phyloP scores from a whole-genome alignment of 192 early-diverging fungal species.

The Coemansia sp. region DNA sequence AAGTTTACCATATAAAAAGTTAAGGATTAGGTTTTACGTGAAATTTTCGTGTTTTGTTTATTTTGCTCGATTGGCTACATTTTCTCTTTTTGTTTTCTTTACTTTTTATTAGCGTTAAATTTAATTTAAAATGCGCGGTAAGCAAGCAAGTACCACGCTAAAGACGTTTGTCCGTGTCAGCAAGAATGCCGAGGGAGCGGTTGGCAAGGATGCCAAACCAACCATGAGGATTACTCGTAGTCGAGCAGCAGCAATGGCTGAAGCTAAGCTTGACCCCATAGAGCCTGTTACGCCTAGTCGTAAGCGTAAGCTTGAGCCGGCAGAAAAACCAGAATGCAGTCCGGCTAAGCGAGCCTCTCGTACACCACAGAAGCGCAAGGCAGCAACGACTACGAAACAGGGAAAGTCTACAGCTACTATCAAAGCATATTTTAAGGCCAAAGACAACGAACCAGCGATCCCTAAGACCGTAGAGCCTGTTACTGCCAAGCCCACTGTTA shows the following conservation, averaged over 20 bases:
- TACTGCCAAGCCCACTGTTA: not conserved
- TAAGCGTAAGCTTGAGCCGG: conserved; percentile 31
- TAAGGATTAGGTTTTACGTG: too few species aligned
- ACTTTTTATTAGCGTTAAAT: too few species aligned
- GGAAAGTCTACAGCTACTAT: conserved; percentile 20
- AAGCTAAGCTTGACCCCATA: not conserved
- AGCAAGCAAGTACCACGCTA: conserved; percentile 19
- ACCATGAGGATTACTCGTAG: conserved; percentile 38
- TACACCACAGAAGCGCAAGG: not conserved
- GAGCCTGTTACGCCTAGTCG: conserved; percentile 7
- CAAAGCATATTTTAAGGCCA: conserved; percentile 22
- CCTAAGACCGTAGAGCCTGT: not conserved
- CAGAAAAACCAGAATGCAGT: not conserved
- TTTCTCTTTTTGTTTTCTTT: not conserved
- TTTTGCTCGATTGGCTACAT: not conserved
- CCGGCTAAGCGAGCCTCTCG: conserved; percentile 7
- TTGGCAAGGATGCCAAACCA: conserved; percentile 16
- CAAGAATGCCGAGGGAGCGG: conserved; percentile 27
- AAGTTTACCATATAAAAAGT: conserved; percentile 2
- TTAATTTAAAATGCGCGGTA: not conserved
- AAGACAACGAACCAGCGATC: not conserved
- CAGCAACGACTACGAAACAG: conserved; percentile 4
- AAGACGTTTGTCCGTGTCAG: conserved; percentile 47
- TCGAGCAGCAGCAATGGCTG: conserved; percentile 14
- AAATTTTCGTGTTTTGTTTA: not conserved